phyloP scores from a whole-genome alignment of 768 basidiomycete species.

The Lactarius indigo region DNA sequence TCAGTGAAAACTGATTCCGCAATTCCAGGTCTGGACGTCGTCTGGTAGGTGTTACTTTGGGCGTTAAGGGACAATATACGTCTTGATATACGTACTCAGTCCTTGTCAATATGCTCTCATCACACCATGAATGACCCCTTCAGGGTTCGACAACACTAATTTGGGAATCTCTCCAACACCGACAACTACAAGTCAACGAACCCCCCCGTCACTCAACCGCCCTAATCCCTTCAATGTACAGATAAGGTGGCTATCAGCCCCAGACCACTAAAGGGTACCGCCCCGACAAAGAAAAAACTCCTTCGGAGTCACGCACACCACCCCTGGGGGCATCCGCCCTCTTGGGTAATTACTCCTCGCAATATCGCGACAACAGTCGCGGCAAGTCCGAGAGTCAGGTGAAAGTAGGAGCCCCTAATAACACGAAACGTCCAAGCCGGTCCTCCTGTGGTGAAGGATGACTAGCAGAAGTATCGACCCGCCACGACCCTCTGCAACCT shows the following conservation, averaged over 20 bases:
- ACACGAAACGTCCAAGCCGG: neutral
- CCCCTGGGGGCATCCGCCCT: neutral
- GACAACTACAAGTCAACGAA: neutral
- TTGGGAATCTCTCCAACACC: neutral
- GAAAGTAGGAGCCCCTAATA: neutral
- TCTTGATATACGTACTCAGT: neutral
- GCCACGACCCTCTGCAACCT: neutral
- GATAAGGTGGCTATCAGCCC: neutral
- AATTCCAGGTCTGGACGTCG: neutral
- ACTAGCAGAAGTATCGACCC: neutral
- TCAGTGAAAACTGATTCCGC: neutral
- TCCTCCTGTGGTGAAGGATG: neutral
- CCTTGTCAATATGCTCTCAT: neutral
- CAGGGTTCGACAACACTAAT: conserved; percentile 15
- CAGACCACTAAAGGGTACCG: neutral
- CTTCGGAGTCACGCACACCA: conserved; percentile 7
- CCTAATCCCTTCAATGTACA: neutral
- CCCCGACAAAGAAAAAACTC: neutral
- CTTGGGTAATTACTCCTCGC: neutral
- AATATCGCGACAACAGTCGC: neutral
- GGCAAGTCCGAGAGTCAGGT: neutral
- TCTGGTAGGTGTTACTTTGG: neutral
- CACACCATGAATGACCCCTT: conserved; percentile 23
- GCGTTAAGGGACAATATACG: neutral
- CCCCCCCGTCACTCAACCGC: neutral